Evolutionary conservation across 306 rosid species (phyloP), one percentile per base, ranked within the genome.

Genomic region (Cucumis cinereus): DNA sequence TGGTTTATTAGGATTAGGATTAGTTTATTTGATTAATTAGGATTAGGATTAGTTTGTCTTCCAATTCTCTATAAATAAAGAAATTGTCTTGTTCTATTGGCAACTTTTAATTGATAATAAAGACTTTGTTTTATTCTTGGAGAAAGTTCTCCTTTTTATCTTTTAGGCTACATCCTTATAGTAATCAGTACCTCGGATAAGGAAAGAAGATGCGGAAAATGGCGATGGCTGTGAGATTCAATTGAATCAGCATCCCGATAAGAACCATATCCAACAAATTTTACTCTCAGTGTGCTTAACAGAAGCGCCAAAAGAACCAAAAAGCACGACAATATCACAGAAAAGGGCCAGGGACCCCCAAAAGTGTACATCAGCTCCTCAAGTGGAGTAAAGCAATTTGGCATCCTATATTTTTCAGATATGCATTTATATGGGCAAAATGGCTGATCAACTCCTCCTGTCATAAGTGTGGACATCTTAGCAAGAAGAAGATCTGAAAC

Each of bases 301-400:
- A 88, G 84, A 73, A 91, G 76, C 68, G 94, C 92, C 82, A 91
- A 73, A 79, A 91, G 80, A 78, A 88, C 82, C 87, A 91, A 83
- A 85, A 86, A 75, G 80, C 89, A 87, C 75, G 96, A 90, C 81
- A 90, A 78, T 82, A 91, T 43, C 78, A 87, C 68, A 26, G 94
- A 83, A 84, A 94, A 94, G 45, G 87, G 92, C 90, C 90, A 90
- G 81, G 96, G 97, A 14, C 97, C 98, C 75, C 97, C 89, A 83
- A 91, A 94, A 76, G 98, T 88, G 87, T 90, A 91, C 82, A 90
- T 79, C 80, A 94, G 93, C 84, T 93, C 98, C 86, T 93, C 98
- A 54, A 93, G 87, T 82, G 98, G 97, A 28, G 98, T 91, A 69
- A 88, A 90, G 86, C 98, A 93, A 79, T 90, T 93, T 68, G 98